A percentile compares a stretch with the other conserved stretches of the same genome.
phyloP scores from a whole-genome alignment of 768 basidiomycete species.

The Amanita pallidorosea region DNA sequence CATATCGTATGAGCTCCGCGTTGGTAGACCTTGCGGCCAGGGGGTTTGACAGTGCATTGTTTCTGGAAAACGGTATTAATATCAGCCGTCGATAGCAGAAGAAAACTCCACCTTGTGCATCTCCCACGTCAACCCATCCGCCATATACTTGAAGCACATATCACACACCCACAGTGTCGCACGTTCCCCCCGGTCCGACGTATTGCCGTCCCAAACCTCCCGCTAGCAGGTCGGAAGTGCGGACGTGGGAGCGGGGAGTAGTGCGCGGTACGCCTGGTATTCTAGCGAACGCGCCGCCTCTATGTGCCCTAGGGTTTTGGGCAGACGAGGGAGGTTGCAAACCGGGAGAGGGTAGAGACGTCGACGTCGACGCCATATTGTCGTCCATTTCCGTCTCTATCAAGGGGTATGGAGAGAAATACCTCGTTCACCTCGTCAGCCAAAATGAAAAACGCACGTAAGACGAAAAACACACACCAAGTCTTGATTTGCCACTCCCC shows the following conservation, averaged over 20 bases:
- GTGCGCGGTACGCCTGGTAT: conserved; percentile 41
- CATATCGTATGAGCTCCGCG: conserved; percentile 84
- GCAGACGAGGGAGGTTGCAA: conserved; percentile 6
- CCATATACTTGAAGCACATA: conserved; percentile 95
- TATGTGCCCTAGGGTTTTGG: conserved; percentile 8
- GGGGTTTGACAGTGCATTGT: conserved; percentile 62
- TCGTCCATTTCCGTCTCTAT: conserved; percentile 59
- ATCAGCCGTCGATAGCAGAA: neutral
- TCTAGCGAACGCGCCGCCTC: conserved; percentile 16
- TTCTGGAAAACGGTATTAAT: conserved; percentile 29
- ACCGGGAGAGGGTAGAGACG: conserved; percentile 13
- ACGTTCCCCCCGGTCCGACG: conserved; percentile 24
- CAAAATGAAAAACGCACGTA: neutral
- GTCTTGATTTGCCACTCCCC: conserved; percentile 82
- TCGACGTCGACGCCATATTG: conserved; percentile 8
- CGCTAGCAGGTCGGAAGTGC: conserved; percentile 64
- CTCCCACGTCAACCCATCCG: conserved; percentile 59
- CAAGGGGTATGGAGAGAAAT: conserved; percentile 88
- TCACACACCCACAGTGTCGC: conserved; percentile 76
- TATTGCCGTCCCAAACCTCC: conserved; percentile 46
- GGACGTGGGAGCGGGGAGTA: conserved; percentile 50
- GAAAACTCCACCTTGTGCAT: conserved; percentile 44
- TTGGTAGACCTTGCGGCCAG: conserved; percentile 85
- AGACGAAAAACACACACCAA: conserved; percentile 42
- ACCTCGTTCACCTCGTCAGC: conserved; percentile 37